phyloP scores from a whole-genome alignment of 1,284 basidiomycete genomes.

The Malassezia cuniculi region DNA sequence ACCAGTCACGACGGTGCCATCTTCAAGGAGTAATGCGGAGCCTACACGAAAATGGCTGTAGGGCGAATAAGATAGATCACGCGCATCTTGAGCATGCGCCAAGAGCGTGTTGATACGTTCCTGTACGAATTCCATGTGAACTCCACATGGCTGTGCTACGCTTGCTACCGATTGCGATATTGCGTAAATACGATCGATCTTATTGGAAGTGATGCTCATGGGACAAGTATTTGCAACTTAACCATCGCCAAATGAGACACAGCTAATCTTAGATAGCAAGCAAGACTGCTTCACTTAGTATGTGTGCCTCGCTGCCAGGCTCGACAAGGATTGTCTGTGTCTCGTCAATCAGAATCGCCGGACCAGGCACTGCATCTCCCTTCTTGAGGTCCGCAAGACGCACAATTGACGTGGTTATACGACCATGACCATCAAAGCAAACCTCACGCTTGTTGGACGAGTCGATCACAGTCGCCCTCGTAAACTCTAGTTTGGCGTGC shows the following conservation, averaged over 20 bases:
- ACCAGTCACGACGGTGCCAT: constrained; percentile 64
- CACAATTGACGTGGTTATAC: constrained; percentile 69
- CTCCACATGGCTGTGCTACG: constrained; percentile 5
- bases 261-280: background rate
- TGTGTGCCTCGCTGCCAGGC: constrained; percentile 29
- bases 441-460: constrained; percentile 51
- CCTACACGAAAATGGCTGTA: constrained; percentile 75
- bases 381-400: constrained; percentile 55
- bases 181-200: background rate
- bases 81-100: too few relatives aligned
- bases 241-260: background rate
- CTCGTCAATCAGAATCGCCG: constrained; percentile 78
- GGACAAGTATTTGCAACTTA: background rate
- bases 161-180: background rate
- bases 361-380: constrained; percentile 63
- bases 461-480: constrained; percentile 47
- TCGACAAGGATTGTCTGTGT: constrained; percentile 75
- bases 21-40: constrained; percentile 59
- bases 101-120: too few relatives aligned
- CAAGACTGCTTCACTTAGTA: constrained; percentile 27
- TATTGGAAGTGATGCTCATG: background rate
- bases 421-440: constrained; percentile 64
- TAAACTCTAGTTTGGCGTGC: constrained; percentile 30
- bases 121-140: constrained; percentile 15
- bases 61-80: too few relatives aligned